These are phyloP conservation scores for Glonium stellatum DNA, from an alignment of 495 filamentous ascomycete genomes.

Conservation along the genomic window DNA sequence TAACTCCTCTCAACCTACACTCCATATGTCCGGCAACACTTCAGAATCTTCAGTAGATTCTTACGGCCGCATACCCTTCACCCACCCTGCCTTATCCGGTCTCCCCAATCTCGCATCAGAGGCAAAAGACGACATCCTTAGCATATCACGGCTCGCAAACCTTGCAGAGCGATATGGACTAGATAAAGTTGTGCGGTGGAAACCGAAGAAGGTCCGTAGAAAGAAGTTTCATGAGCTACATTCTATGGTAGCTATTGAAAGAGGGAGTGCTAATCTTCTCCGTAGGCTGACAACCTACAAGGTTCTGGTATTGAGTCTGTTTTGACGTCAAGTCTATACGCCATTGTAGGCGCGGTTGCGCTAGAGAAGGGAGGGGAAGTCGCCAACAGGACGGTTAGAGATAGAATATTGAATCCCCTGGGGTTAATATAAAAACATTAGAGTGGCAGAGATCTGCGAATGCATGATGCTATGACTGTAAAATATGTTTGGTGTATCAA, in stretches of 20 bases:
- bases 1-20: slow-evolving; percentile 35
- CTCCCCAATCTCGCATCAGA: slow-evolving; percentile 57
- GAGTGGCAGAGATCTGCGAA: no score
- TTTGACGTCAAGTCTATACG: slow-evolving; percentile 68
- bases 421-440: slow-evolving; percentile 20
- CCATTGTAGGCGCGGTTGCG: slow-evolving; percentile 79
- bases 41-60: slow-evolving; percentile 34
- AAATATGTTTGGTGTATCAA: no score
- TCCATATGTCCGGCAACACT: not conserved
- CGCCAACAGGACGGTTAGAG: slow-evolving; percentile 65
- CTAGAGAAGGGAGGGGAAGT: slow-evolving; percentile 75
- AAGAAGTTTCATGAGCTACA: not conserved
- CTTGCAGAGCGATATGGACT: slow-evolving; percentile 66
- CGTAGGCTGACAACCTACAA: slow-evolving; percentile 62
- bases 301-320: slow-evolving; percentile 66
- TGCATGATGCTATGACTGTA: no score
- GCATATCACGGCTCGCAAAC: slow-evolving; percentile 53
- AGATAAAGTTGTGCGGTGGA: slow-evolving; percentile 73
- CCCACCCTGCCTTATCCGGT: slow-evolving; percentile 64
- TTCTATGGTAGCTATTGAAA: slow-evolving; percentile 2
- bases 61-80: slow-evolving; percentile 58
- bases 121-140: slow-evolving; percentile 50
- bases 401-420: slow-evolving; percentile 59
- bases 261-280: slow-evolving; percentile 7
- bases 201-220: slow-evolving; percentile 63